phyloP scores from a whole-genome alignment of 306 rosid species.

The Cucumis hystrix region DNA sequence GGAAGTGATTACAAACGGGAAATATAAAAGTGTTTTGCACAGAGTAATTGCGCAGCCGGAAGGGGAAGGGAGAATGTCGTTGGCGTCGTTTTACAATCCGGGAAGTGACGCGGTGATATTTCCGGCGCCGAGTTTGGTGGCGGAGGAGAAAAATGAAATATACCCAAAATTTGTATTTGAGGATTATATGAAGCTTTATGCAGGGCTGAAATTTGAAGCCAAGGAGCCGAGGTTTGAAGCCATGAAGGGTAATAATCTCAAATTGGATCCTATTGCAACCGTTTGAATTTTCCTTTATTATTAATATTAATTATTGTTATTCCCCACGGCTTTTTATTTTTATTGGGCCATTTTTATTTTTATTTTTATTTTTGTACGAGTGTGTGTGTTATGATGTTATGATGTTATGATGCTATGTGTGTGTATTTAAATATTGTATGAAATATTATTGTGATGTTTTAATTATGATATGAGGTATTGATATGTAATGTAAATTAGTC shows the following conservation, averaged over 20 bases:
- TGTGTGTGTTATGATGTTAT: too few species aligned
- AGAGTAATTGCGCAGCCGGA: constrained; percentile 70
- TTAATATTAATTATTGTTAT: too few species aligned
- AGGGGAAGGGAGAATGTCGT: constrained; percentile 70
- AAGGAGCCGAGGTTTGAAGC: constrained; percentile 93
- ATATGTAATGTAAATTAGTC: too few species aligned
- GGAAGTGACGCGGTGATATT: constrained; percentile 71
- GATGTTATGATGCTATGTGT: too few species aligned
- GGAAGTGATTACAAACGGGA: constrained; percentile 77
- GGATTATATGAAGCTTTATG: constrained; percentile 82
- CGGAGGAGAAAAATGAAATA: constrained; percentile 40
- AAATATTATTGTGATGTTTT: too few species aligned
- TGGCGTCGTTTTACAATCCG: constrained; percentile 88
- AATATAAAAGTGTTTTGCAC: constrained; percentile 78
- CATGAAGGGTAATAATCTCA: constrained; percentile 32
- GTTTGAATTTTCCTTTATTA: too few species aligned
- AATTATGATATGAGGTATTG: too few species aligned
- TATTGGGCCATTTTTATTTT: too few species aligned
- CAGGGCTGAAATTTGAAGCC: constrained; percentile 54
- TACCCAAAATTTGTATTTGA: constrained; percentile 86
- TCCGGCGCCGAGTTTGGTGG: constrained; percentile 58
- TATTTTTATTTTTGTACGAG: too few species aligned
- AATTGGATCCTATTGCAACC: constrained; percentile 47
- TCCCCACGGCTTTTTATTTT: too few species aligned
- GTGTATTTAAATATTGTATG: too few species aligned